Evolutionary conservation across 495 filamentous ascomycete species (phyloP).

Genomic region (Acidiella bohemica): DNA sequence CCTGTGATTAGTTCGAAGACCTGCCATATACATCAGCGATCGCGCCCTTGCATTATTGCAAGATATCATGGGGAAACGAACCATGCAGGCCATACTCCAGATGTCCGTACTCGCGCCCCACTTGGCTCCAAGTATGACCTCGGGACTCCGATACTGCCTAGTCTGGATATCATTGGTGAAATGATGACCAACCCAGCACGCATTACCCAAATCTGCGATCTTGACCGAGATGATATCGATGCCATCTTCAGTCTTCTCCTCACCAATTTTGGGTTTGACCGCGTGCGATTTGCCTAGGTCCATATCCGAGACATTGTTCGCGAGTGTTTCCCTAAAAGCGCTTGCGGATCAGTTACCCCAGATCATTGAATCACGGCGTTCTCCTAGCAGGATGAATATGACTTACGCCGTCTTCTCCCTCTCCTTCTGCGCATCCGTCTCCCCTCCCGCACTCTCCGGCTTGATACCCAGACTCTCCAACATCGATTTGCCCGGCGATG

Average conservation of each 20-base stretch:
- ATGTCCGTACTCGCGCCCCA: constrained; percentile 98
- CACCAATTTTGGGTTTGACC: constrained; percentile 28
- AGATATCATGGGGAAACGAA: constrained; percentile 35
- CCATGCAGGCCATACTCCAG: constrained; percentile 99
- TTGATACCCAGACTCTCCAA: constrained; percentile 43
- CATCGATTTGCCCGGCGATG: constrained; percentile 36
- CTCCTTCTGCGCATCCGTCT: constrained; percentile 63
- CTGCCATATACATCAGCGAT: constrained; percentile 33
- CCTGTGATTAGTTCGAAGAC: constrained; percentile 96
- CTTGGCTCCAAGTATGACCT: constrained; percentile 92
- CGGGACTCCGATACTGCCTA: constrained; percentile 89
- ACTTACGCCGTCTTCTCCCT: constrained; percentile 90
- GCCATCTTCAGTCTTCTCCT: constrained; percentile 38
- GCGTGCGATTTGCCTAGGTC: constrained; percentile 64
- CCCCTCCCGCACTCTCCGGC: constrained; percentile 25
- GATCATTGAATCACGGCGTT: not conserved
- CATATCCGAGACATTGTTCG: constrained; percentile 86
- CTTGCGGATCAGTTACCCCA: constrained; percentile 13
- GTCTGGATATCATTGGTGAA: constrained; percentile 99
- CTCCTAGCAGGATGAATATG: not conserved
- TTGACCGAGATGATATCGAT: constrained; percentile 89
- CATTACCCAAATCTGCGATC: constrained; percentile 96
- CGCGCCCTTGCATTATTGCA: constrained; percentile 1
- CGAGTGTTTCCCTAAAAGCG: constrained; percentile 72
- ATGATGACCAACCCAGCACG: constrained; percentile 96